A percentile compares a stretch with the other conserved stretches of the same genome.
phyloP scores from a whole-genome alignment of 2,329 filamentous ascomycete genomes.

The Clarireedia paspali region DNA sequence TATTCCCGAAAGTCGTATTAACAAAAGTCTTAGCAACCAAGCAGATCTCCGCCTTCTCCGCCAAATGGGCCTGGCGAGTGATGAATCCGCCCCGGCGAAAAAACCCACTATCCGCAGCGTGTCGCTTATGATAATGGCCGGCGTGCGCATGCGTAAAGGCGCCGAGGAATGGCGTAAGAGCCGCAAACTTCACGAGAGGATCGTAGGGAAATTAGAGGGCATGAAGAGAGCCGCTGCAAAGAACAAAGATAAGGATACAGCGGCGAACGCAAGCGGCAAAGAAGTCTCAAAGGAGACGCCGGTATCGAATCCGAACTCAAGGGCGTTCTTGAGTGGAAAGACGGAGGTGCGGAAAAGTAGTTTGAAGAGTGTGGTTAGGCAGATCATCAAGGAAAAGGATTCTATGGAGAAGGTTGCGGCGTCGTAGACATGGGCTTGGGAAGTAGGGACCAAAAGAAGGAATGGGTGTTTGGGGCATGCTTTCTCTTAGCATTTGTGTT shows the following conservation, averaged over 20 bases:
- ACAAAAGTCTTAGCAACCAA: slow-evolving; percentile 61
- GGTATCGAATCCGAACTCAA: neutral
- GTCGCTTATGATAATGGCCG: slow-evolving; percentile 40
- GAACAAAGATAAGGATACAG: neutral
- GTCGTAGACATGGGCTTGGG: neutral
- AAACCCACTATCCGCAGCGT: slow-evolving; percentile 37
- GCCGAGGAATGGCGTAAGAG: slow-evolving; percentile 42
- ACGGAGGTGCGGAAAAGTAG: neutral
- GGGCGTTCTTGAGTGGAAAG: neutral
- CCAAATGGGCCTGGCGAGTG: slow-evolving; percentile 60
- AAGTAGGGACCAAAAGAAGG: neutral
- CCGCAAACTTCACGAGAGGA: slow-evolving; percentile 35
- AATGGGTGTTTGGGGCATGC: too few relatives aligned
- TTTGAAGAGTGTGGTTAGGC: slow-evolving; percentile 3
- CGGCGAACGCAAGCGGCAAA: neutral
- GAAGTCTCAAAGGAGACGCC: neutral
- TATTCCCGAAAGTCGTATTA: neutral
- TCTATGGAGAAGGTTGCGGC: neutral
- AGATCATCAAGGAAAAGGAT: neutral
- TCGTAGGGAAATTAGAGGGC: slow-evolving; percentile 23
- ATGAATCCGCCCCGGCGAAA: neutral
- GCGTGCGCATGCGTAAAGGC: slow-evolving; percentile 42
- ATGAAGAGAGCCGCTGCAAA: slow-evolving; percentile 14
- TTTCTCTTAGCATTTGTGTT: too few relatives aligned
- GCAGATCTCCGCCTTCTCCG: slow-evolving; percentile 80